Evolutionary conservation across 2,329 filamentous ascomycete species (phyloP), one percentile per base, ranked within the genome.

Genomic region (Alternaria sp.): DNA sequence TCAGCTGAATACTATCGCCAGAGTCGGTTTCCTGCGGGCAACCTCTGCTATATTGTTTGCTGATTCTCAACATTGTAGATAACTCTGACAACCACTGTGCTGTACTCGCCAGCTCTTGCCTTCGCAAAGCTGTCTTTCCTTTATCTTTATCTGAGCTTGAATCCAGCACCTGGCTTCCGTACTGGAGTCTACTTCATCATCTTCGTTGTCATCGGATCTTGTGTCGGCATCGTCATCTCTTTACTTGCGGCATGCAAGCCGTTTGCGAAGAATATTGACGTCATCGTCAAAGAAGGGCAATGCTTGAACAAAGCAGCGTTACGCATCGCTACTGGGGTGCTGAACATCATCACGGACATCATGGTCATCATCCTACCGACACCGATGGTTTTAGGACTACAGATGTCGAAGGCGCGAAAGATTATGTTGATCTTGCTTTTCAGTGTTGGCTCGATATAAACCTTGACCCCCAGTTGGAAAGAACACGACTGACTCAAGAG

Each of bases 281-380:
- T 65, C 23, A 66, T 59, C 2, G 11, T 67, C 13, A 54, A 14
- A 14, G 55, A 54, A 50, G 63, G 62, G 11, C n/a, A 55, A 21
- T 69, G 66, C 40, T 28, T 67, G 36, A 63, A 67, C 51, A 63
- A 62, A 36, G 44, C 48, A 4, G 56, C 65, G 17, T 45, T 67
- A 5, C 67, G 66, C 55, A 65, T 67, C 36, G 65, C 64, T 37
- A 67, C 62, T 21, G 60, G 42, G 14, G 53, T 60, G 1, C 55
- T 67, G 45, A 67, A 67, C 58, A 67, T 67, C 39, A 51, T 64
- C 10, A 67, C 64, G 4, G 64, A 67, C 37, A 46, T 67, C 28
- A 58, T 62, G 36, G 48, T 67, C 2, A 40, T 67, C 11, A 21
- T 60, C 6, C 36, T 67, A 3, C 62, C 62, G 1, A 61, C 63